These are phyloP conservation scores for Podaxis sp. DNA, from an alignment of 768 basidiomycete genomes.

Conservation along the genomic window DNA sequence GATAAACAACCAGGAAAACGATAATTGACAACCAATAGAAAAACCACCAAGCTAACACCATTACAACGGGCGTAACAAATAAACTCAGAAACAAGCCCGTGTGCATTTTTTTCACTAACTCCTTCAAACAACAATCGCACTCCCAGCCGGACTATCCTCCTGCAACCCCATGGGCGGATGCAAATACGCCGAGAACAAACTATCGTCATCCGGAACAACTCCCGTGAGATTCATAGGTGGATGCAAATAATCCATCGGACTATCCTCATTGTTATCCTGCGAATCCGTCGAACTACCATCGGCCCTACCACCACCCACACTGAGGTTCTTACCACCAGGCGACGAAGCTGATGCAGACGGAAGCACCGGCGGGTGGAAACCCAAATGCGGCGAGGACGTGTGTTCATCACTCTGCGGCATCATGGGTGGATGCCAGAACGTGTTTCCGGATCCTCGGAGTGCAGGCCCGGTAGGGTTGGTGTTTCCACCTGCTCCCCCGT, in stretches of 20 bases:
- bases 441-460: slow-evolving; percentile 55
- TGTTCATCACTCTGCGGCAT: slow-evolving; percentile 47
- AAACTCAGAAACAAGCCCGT: slow-evolving; percentile 3
- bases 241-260: slow-evolving; percentile 74
- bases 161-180: slow-evolving; percentile 46
- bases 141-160: slow-evolving; percentile 29
- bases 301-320: slow-evolving; percentile 6
- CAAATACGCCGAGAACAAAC: slow-evolving; percentile 48
- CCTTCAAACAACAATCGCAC: slow-evolving; percentile 25
- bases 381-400: slow-evolving; percentile 6
- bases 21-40: slow-evolving; percentile 11
- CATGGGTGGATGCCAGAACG: slow-evolving; percentile 83
- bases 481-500: background rate
- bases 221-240: slow-evolving; percentile 41
- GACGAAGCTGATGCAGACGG: slow-evolving; percentile 28
- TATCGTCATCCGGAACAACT: slow-evolving; percentile 62
- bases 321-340: slow-evolving; percentile 3
- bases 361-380: slow-evolving; percentile 41
- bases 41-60: slow-evolving; percentile 1
- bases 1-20: background rate
- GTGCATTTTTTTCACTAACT: slow-evolving; percentile 16
- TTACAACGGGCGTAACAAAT: background rate
- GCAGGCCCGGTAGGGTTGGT: slow-evolving; percentile 35
- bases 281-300: background rate
- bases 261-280: slow-evolving; percentile 40